These are phyloP conservation scores for Pleurotus cornucopiae DNA, from an alignment of 768 basidiomycete genomes.

Conservation along the genomic window DNA sequence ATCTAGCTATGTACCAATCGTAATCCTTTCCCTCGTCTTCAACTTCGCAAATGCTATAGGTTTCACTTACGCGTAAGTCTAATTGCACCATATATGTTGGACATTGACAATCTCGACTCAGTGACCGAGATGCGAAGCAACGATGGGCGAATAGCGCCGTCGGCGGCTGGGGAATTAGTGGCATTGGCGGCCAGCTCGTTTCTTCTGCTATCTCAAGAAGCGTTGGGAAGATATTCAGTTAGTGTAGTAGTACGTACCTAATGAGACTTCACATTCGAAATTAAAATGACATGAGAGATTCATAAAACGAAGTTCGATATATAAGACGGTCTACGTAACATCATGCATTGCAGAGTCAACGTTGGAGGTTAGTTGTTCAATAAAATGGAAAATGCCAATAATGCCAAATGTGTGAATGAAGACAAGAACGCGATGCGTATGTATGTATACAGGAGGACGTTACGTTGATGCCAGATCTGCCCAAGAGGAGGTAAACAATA, in stretches of 20 bases:
- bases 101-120: slow-evolving; percentile 21
- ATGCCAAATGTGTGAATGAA: not conserved
- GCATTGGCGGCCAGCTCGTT: slow-evolving; percentile 81
- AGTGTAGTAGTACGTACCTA: slow-evolving; percentile 8
- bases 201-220: slow-evolving; percentile 80
- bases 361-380: not conserved
- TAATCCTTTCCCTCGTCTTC: slow-evolving; percentile 90
- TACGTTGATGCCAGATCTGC: slow-evolving; percentile 7
- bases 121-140: slow-evolving; percentile 90
- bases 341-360: too few species aligned
- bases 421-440: not conserved
- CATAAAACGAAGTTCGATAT: too few species aligned
- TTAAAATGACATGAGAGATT: too few species aligned
- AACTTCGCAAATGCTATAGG: slow-evolving; percentile 95
- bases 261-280: too few species aligned
- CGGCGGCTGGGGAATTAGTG: slow-evolving; percentile 71
- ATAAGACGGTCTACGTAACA: too few species aligned
- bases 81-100: not conserved
- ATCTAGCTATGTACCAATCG: slow-evolving; percentile 88
- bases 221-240: slow-evolving; percentile 73
- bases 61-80: slow-evolving; percentile 87
- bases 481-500: not conserved
- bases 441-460: slow-evolving; percentile 1
- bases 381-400: not conserved
- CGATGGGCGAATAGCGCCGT: slow-evolving; percentile 80